Conservation (phyloP, 129 eudicot genomes). For the Centaurea solstitialis region DNA sequence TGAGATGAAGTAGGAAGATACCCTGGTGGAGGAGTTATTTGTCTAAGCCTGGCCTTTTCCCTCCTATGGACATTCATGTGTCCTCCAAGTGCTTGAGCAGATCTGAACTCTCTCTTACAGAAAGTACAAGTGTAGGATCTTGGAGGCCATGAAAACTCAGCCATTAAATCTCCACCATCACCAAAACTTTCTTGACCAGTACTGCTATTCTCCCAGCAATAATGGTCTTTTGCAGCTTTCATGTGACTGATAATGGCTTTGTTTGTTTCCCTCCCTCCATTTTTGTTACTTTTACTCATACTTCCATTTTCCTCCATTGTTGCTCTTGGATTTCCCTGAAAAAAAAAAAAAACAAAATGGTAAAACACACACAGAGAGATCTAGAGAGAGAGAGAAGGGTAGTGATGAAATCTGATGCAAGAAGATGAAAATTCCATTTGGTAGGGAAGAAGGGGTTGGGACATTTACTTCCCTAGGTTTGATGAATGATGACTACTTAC, state of each 20-base stretch:
- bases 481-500: slow-evolving; percentile 37
- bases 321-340: neutral
- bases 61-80: slow-evolving; percentile 49
- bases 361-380: neutral
- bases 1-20: slow-evolving; percentile 21
- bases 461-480: slow-evolving; percentile 16
- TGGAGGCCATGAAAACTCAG: slow-evolving; percentile 42
- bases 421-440: slow-evolving; percentile 9
- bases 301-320: slow-evolving; percentile 28
- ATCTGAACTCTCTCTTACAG: slow-evolving; percentile 42
- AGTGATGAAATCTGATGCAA: slow-evolving; percentile 14
- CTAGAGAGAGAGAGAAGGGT: neutral
- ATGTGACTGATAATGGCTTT: slow-evolving; percentile 9
- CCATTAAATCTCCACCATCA: slow-evolving; percentile 6
- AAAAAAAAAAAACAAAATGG: neutral
- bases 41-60: slow-evolving; percentile 39
- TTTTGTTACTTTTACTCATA: slow-evolving; percentile 1
- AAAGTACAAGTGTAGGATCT: slow-evolving; percentile 38
- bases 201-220: neutral
- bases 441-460: slow-evolving; percentile 6
- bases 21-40: slow-evolving; percentile 19
- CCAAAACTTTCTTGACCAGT: slow-evolving; percentile 19
- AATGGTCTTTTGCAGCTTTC: neutral
- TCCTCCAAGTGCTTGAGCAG: slow-evolving; percentile 51
- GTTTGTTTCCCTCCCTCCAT: neutral